phyloP scores from a whole-genome alignment of 176 grass and related monocot species.

The Elaeis guineensis region DNA sequence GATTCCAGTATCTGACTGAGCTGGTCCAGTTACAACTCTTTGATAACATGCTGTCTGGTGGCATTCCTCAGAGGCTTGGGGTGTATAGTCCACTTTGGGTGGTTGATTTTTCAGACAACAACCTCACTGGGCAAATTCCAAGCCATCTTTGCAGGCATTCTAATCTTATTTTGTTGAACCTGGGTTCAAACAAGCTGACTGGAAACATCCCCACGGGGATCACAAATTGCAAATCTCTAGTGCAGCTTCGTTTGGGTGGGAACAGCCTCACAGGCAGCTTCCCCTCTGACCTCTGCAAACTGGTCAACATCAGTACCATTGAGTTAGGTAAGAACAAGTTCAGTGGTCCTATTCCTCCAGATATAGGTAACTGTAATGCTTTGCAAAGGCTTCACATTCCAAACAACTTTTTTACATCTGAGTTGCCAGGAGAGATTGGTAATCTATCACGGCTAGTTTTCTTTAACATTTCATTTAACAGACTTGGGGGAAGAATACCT shows the following conservation, averaged over 20 bases:
- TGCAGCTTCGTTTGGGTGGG: constrained; percentile 61
- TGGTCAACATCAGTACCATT: constrained; percentile 80
- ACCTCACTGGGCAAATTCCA: constrained; percentile 74
- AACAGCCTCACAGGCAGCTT: constrained; percentile 94
- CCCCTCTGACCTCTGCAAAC: constrained; percentile 61
- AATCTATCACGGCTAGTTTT: constrained; percentile 66
- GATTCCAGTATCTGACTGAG: constrained; percentile 79
- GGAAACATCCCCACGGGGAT: constrained; percentile 81
- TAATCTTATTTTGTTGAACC: constrained; percentile 90
- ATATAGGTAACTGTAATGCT: constrained; percentile 69
- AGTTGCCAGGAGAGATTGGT: constrained; percentile 80
- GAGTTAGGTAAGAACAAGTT: constrained; percentile 79
- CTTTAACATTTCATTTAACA: constrained; percentile 95
- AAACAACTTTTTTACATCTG: constrained; percentile 81
- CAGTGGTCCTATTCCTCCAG: constrained; percentile 73
- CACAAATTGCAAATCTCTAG: constrained; percentile 79
- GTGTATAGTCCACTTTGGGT: constrained; percentile 83
- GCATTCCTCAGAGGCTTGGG: constrained; percentile 78
- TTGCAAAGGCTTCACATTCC: constrained; percentile 74
- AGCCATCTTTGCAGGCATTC: constrained; percentile 67
- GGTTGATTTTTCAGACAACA: constrained; percentile 94
- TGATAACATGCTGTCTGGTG: constrained; percentile 65
- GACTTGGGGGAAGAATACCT: constrained; percentile 66
- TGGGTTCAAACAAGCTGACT: constrained; percentile 66
- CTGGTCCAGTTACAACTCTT: constrained; percentile 88